Percentiles rank a stretch among this genome's conserved stretches.
phyloP scores from a whole-genome alignment of 805 yeast genomes.

The Yarrowia sp. region DNA sequence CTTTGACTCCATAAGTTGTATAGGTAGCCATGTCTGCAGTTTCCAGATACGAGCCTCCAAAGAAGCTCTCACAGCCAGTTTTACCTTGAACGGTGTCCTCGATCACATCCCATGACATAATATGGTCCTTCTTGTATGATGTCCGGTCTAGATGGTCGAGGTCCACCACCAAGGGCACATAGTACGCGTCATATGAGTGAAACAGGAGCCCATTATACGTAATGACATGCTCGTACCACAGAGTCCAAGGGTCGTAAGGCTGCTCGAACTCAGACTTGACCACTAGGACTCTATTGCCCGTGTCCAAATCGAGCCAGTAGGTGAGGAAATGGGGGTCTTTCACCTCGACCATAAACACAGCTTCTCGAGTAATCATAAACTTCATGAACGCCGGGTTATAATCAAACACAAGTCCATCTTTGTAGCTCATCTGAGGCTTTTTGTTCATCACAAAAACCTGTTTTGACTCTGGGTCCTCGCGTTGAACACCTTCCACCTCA shows the following conservation, averaged over 20 bases:
- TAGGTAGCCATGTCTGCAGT: not conserved
- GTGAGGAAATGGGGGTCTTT: not conserved
- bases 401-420: not conserved
- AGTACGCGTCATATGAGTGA: not conserved
- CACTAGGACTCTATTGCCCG: not conserved
- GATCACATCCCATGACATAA: not conserved
- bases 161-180: not conserved
- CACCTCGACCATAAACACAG: not conserved
- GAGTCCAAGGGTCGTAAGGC: not conserved
- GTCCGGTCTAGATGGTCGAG: not conserved
- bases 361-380: not conserved
- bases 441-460: not conserved
- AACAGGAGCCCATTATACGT: not conserved
- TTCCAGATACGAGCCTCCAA: not conserved
- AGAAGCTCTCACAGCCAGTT: not conserved
- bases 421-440: not conserved
- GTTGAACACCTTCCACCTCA: not conserved
- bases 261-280: not conserved
- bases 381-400: not conserved
- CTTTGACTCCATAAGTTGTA: not conserved
- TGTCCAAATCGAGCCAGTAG: not conserved
- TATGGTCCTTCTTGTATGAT: not conserved
- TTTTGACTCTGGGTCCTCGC: not conserved
- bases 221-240: slow-evolving; percentile 2
- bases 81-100: not conserved